A percentile compares a stretch with the other conserved stretches of the same genome.
Evolutionary conservation across 371 early-diverging fungal genomes (phyloP).

Genomic region (Sporodiniella umbellata): DNA sequence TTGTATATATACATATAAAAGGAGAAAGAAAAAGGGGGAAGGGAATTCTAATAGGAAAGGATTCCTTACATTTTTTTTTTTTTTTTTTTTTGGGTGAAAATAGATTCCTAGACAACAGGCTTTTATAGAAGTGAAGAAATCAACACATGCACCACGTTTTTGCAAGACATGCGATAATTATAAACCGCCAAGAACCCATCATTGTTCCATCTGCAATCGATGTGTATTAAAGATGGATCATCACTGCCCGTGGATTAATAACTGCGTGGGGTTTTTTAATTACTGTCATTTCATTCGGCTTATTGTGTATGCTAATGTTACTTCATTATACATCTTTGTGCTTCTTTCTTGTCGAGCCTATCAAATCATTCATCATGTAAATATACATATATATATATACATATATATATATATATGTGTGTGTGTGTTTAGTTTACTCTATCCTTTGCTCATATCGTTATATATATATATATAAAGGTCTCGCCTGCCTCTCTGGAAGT

Average conservation of each 20-base stretch:
- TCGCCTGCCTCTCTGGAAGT: constrained; percentile 47
- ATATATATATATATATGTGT: too few species aligned
- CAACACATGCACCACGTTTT: constrained; percentile 67
- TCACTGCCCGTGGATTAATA: constrained; percentile 98
- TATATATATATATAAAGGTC: too few species aligned
- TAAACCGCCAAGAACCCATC: constrained; percentile 85
- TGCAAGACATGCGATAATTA: constrained; percentile 73
- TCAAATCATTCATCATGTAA: constrained; percentile 32
- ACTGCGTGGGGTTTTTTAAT: constrained; percentile 91
- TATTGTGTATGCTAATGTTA: constrained; percentile 65
- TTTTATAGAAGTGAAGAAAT: constrained; percentile 68
- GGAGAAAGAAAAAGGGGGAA: background rate
- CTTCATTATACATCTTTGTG: constrained; percentile 47
- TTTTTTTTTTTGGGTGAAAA: background rate
- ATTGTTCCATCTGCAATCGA: constrained; percentile 74
- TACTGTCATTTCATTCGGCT: constrained; percentile 90
- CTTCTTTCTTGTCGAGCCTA: constrained; percentile 37
- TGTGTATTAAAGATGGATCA: constrained; percentile 93
- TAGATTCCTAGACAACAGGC: constrained; percentile 52
- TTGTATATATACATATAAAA: background rate
- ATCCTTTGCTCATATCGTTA: too few species aligned
- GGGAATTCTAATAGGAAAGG: too few species aligned
- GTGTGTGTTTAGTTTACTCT: too few species aligned
- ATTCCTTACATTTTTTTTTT: too few species aligned
- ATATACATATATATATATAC: too few species aligned